Percentiles rank a stretch among this genome's conserved stretches.
These are phyloP conservation scores for Colletotrichum orchidophilum DNA, from an alignment of 2,329 filamentous ascomycete genomes.

Conservation along the genomic window DNA sequence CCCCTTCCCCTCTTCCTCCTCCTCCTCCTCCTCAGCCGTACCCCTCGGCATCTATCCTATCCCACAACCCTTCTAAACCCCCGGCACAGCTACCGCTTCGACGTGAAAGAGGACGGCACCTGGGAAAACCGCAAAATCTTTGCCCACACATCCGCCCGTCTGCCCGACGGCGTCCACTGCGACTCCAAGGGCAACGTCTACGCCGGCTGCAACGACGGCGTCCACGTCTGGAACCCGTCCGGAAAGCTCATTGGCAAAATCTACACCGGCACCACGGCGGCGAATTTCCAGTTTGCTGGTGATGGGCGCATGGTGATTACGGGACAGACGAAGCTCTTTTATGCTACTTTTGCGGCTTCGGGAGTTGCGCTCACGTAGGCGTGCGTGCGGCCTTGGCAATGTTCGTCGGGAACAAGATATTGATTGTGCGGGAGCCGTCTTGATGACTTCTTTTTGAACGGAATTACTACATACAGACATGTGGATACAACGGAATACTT, in stretches of 20 bases:
- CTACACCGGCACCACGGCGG: conserved; percentile 53
- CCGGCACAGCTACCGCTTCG: conserved; percentile 53
- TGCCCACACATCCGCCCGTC: conserved; percentile 61
- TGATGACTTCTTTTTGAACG: background rate
- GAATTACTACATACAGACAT: background rate
- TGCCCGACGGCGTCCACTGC: conserved; percentile 70
- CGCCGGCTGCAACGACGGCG: conserved; percentile 57
- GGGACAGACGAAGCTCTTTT: conserved; percentile 47
- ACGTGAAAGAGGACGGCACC: conserved; percentile 56
- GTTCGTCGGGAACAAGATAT: too few species aligned
- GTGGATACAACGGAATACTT: too few species aligned
- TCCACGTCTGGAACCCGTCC: conserved; percentile 57
- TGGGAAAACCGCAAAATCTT: conserved; percentile 62
- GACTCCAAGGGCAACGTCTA: conserved; percentile 66
- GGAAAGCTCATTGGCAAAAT: conserved; percentile 66
- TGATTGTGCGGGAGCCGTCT: too few species aligned
- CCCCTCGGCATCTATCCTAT: too few species aligned
- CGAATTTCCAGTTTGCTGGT: conserved; percentile 57
- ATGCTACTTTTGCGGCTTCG: conserved; percentile 40
- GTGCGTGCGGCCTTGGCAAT: too few species aligned
- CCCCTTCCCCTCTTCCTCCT: conserved; percentile 19
- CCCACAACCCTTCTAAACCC: conserved; percentile 36
- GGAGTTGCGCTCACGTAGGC: background rate
- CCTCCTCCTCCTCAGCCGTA: too few species aligned
- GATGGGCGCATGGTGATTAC: conserved; percentile 47